Base-by-base conservation (phyloP, 176 grass and related monocot genomes). In the Pontederia crassipes region DNA sequence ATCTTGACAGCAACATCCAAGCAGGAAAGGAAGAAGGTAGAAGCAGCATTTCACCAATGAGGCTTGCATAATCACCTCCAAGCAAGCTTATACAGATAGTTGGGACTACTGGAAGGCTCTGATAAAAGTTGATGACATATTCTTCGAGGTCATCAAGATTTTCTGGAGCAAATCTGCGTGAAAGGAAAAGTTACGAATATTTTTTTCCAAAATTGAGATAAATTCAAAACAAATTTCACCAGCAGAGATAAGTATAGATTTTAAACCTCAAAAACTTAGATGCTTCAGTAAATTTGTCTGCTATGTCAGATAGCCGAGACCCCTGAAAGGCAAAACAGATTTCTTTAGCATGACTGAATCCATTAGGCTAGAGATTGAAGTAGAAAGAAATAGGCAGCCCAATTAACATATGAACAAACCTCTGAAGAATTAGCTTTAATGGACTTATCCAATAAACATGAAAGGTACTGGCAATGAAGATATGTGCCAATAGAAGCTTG, bases 71-170 rank as follows among this genome's bases (percentile, higher is more conserved):
- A 87, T 90, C 78, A 71, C 74, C 78, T 59, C 73, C 92, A 53
- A 96, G 75, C 75, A 97, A 76, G 64, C 92, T 97, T 59, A 97
- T 80, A 55, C 92, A 97, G n/a, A 97, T 73, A 48, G 91, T 73
- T 35, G 83, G 83, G 65, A 88, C 67, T 66, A 61, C 72, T 12
- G 92, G 92, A 58, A 97, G 92, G 35, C 68, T 82, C 61, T 76
- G 46, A 55, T 85, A 91, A 64, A 97, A 90, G 18, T 77, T 61
- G 24, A 14, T 72, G 58, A 97, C 68, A 78, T 85, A 74, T 40
- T 83, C 72, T 72, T 97, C 81, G 20, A 97, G 79, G 58, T 97
- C 58, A 49, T 62, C 61, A 10, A 88, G 73, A 58, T 76, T 78
- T 46, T 57, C 49, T 65, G 71, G 80, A 17, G 54, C 58, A 75